Base-by-base conservation (phyloP, 2,329 filamentous ascomycete species). In the Paraphoma chrysanthemicola region DNA sequence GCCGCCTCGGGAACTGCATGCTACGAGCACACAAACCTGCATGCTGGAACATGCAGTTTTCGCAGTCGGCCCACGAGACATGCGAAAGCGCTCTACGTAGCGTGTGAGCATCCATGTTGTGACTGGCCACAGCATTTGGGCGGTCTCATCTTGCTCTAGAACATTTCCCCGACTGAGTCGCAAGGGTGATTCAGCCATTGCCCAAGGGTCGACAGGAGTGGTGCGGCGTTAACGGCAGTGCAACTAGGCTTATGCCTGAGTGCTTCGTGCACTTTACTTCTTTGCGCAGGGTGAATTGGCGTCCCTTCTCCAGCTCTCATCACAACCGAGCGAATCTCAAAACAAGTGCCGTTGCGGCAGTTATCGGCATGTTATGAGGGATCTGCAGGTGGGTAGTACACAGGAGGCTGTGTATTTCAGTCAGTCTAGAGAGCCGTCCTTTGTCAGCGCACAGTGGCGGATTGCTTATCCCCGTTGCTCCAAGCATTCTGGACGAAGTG, bases 1-100 rank as follows among this genome's bases (percentile, higher is more conserved):
- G 58, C 48, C 12, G 17, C 47, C 12, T 38, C 39, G 39, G 30
- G 48, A 53, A 54, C 30, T 48, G 30, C 30, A 29, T 23, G 33
- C 33, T 36, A 14, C 14, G 33, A 36, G 33, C 33, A 36, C 33
- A 10, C 33, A 36, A 10, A 36, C 33, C 33, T 53, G 51, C 54
- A 43, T 42, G 16, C 17, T 48, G 44, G 49, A 50, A 46, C 31
- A 42, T 51, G 28, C 28, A 16, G 38, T 50, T 44, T 50, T 8
- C 44, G 48, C 28, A 42, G n/a, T 29, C n/a, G 17, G 42, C 29
- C 18, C 17, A 14, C 17, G 16, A 31, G 44, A 16, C 8, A 16
- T n/a, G 11, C 17, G n/a, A 23, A 46, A 52, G 28, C 44, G 38
- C 31, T 23, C 30, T 31, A 29, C 12, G 11, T 14, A 31, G 28